Percentiles rank a stretch among this genome's conserved stretches.
Conservation (phyloP, 1,284 basidiomycete species). For the Tremellales sp. region DNA sequence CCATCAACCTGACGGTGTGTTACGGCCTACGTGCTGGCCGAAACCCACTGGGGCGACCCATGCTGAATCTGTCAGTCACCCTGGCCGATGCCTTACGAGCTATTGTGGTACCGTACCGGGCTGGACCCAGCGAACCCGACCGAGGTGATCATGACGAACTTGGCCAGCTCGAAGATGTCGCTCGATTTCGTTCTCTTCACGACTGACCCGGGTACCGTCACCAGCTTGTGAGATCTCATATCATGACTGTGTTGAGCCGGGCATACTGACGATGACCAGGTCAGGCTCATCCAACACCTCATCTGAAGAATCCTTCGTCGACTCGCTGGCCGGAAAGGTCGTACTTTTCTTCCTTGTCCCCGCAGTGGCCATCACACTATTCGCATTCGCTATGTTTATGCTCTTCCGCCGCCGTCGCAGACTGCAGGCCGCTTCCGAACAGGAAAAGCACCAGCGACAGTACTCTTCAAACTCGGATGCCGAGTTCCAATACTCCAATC, state of each 20-base stretch:
- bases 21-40: neutral
- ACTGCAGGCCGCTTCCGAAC: neutral
- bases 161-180: constrained; percentile 23
- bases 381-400: constrained; percentile 4
- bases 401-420: constrained; percentile 9
- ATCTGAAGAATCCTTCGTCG: constrained; percentile 14
- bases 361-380: constrained; percentile 3
- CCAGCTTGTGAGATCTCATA: constrained; percentile 16
- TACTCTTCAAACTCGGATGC: neutral
- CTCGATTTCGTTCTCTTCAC: constrained; percentile 33
- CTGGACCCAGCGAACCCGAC: constrained; percentile 10
- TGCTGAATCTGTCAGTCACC: constrained; percentile 16
- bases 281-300: neutral
- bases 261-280: neutral
- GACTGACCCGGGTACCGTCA: constrained; percentile 11
- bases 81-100: constrained; percentile 27
- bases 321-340: constrained; percentile 22
- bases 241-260: neutral
- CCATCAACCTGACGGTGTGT: constrained; percentile 30
- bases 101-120: constrained; percentile 31
- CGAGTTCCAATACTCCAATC: neutral
- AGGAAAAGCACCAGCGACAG: neutral
- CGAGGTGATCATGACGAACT: constrained; percentile 28
- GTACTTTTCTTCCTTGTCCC: constrained; percentile 20
- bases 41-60: no score